A percentile compares a stretch with the other conserved stretches of the same genome.
Conservation (phyloP, 306 rosid species). For the Quercus aquifolioides region DNA sequence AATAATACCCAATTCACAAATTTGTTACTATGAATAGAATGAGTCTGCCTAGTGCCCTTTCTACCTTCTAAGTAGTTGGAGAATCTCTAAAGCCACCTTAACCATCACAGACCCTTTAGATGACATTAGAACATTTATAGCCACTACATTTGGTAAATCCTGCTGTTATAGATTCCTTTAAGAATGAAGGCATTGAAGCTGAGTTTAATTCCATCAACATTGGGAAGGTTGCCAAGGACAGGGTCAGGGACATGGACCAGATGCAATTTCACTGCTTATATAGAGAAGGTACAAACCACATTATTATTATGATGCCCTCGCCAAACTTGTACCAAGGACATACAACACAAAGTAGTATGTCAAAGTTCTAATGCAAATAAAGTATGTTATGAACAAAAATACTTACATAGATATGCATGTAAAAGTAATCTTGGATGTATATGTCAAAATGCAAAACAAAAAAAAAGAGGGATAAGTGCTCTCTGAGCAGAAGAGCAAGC, state of each 20-base stretch:
- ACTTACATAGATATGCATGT: background rate
- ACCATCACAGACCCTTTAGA: background rate
- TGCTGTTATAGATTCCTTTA: background rate
- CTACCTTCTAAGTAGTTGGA: background rate
- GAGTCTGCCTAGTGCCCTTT: background rate
- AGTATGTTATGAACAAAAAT: background rate
- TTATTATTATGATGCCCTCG: background rate
- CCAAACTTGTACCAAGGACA: background rate
- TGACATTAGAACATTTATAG: too few species aligned
- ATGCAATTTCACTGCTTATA: background rate
- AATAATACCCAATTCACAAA: background rate
- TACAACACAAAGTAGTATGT: background rate
- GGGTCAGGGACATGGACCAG: background rate
- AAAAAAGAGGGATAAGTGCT: background rate
- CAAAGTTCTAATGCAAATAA: background rate
- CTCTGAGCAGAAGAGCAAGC: background rate
- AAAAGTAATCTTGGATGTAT: background rate
- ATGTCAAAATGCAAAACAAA: background rate
- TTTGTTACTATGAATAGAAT: background rate
- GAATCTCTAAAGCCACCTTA: background rate
- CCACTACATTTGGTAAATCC: too few species aligned
- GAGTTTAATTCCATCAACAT: background rate
- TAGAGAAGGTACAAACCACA: background rate
- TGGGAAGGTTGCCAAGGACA: background rate
- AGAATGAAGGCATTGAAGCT: background rate